Percentiles rank a stretch among this genome's conserved stretches.
phyloP scores from a whole-genome alignment of 495 filamentous ascomycete species.

The Hyaloscypha bicolor region DNA sequence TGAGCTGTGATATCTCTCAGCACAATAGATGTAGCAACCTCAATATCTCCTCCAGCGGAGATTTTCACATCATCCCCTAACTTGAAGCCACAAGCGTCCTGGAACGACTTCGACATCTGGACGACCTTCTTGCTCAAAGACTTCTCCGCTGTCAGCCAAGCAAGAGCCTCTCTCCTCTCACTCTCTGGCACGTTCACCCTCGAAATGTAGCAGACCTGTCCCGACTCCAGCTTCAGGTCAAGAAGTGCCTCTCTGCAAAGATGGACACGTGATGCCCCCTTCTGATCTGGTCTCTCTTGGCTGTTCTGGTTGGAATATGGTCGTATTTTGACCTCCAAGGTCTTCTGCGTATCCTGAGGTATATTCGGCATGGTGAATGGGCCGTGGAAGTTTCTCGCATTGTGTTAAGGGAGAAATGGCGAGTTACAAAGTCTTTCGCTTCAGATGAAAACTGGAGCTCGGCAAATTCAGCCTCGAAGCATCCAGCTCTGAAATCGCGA shows the following conservation, averaged over 20 bases:
- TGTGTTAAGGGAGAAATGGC: not conserved
- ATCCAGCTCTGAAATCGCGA: not conserved
- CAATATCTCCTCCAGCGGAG: constrained; percentile 40
- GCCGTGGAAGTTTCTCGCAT: not conserved
- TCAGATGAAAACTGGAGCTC: constrained; percentile 17
- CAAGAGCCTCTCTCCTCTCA: constrained; percentile 56
- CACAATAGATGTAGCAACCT: constrained; percentile 45
- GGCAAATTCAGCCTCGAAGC: constrained; percentile 8
- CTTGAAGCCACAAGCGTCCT: constrained; percentile 64
- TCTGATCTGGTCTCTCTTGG: constrained; percentile 52
- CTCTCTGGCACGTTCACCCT: constrained; percentile 37
- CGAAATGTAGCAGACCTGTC: constrained; percentile 58
- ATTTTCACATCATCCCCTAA: constrained; percentile 63
- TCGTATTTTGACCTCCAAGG: constrained; percentile 51
- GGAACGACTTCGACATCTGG: constrained; percentile 67
- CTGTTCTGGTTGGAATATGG: constrained; percentile 52
- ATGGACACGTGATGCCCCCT: constrained; percentile 67
- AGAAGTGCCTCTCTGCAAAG: constrained; percentile 66
- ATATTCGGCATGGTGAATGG: constrained; percentile 25
- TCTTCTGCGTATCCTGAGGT: constrained; percentile 37
- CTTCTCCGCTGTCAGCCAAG: constrained; percentile 66
- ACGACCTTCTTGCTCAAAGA: constrained; percentile 60
- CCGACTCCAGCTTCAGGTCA: constrained; percentile 59
- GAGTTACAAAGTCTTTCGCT: constrained; percentile 9
- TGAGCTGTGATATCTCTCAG: constrained; percentile 53